Evolutionary conservation across 208 protist genomes (phyloP).

Genomic region (Trypanosoma scelopori): DNA sequence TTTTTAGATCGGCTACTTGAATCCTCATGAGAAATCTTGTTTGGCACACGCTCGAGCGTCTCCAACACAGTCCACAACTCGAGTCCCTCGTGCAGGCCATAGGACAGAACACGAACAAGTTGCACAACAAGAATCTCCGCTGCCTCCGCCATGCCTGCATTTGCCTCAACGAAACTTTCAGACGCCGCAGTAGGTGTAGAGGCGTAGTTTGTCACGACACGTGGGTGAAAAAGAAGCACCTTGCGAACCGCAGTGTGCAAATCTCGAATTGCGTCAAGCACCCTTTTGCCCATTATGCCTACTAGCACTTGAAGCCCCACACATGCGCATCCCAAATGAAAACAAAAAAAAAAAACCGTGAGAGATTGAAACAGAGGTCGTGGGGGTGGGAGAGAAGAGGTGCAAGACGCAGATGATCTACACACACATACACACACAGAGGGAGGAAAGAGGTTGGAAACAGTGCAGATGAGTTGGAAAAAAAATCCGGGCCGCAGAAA

Average conservation of each 20-base stretch:
- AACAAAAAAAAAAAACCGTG: slow-evolving; percentile 2
- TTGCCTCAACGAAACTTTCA: not conserved
- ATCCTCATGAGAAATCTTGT: slow-evolving; percentile 26
- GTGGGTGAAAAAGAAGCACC: slow-evolving; percentile 23
- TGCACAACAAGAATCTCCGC: slow-evolving; percentile 30
- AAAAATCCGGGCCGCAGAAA: no score
- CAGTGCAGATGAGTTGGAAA: no score
- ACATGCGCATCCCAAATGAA: not conserved
- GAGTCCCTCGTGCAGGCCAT: slow-evolving; percentile 36
- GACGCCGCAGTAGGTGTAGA: not conserved
- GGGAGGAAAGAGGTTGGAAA: not conserved
- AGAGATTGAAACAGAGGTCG: not conserved
- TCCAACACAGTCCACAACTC: slow-evolving; percentile 66
- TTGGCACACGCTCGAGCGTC: slow-evolving; percentile 36
- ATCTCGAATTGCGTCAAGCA: slow-evolving; percentile 8
- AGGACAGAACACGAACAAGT: slow-evolving; percentile 40
- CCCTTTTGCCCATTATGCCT: not conserved
- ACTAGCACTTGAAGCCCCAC: not conserved
- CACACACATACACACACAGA: no score
- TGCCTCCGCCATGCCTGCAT: slow-evolving; percentile 44
- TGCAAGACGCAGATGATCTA: no score
- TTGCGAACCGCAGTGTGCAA: slow-evolving; percentile 14
- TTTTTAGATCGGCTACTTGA: slow-evolving; percentile 17
- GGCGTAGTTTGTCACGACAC: slow-evolving; percentile 21
- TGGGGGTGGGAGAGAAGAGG: not conserved